Conservation (phyloP, 164 flowering plant species). For the Protea cynaroides region DNA sequence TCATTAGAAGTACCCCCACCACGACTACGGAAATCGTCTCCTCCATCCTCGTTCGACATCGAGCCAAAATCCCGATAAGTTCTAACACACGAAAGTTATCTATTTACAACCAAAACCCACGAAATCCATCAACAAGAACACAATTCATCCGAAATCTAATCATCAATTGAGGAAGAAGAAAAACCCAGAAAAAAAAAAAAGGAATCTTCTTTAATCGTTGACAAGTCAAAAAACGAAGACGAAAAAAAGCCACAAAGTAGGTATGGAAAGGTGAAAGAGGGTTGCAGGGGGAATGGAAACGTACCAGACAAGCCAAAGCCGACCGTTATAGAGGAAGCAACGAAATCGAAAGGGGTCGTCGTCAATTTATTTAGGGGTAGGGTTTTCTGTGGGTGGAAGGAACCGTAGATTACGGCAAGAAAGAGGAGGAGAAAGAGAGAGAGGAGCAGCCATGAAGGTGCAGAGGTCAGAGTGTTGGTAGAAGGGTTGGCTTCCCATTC, state of each 20-base stretch:
- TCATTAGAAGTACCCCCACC: constrained; percentile 11
- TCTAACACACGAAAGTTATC: constrained; percentile 19
- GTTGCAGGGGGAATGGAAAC: not conserved
- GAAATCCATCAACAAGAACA: not conserved
- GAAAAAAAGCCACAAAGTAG: not conserved
- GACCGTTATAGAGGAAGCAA: constrained; percentile 6
- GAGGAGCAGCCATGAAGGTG: constrained; percentile 1
- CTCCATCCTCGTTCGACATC: constrained; percentile 19
- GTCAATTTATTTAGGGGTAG: not conserved
- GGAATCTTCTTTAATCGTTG: not conserved
- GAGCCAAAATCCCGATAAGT: constrained; percentile 18
- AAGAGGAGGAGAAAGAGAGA: not conserved
- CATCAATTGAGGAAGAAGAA: constrained; percentile 3
- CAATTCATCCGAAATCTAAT: constrained; percentile 4
- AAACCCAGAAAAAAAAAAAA: not conserved
- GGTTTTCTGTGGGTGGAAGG: not conserved
- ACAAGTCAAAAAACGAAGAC: not conserved
- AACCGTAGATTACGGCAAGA: constrained; percentile 4
- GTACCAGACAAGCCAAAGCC: constrained; percentile 17
- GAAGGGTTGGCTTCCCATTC: constrained; percentile 6
- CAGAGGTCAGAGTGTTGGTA: not conserved
- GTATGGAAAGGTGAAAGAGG: not conserved
- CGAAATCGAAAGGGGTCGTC: not conserved
- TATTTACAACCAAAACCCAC: not conserved
- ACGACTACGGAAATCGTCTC: not conserved